Percentiles rank a stretch among this genome's conserved stretches.
Conservation (phyloP, 2,329 filamentous ascomycete genomes). For the Achaetomium macrosporum region DNA sequence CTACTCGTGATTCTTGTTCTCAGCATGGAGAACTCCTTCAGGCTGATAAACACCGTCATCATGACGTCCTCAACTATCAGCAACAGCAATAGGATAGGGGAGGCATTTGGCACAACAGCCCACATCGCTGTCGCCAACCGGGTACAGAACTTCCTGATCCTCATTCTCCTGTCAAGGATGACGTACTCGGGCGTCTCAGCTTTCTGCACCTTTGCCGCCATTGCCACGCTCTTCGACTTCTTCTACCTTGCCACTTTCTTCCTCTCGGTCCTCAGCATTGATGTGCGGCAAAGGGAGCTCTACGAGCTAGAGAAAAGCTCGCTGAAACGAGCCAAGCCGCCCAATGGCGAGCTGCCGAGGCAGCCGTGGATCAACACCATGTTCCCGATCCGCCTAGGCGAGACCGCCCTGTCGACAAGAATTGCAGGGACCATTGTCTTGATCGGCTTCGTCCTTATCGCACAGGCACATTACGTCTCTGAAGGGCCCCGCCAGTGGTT, state of each 20-base stretch:
- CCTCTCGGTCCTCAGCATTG: slow-evolving; percentile 70
- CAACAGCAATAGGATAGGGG: slow-evolving; percentile 63
- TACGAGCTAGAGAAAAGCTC: slow-evolving; percentile 60
- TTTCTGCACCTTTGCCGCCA: slow-evolving; percentile 70
- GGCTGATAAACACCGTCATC: slow-evolving; percentile 72
- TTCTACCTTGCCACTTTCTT: slow-evolving; percentile 78
- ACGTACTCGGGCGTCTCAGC: slow-evolving; percentile 66
- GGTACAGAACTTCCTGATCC: slow-evolving; percentile 60
- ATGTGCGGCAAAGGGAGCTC: slow-evolving; percentile 70
- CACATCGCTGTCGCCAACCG: slow-evolving; percentile 64
- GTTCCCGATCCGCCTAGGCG: slow-evolving; percentile 46
- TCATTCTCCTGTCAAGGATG: slow-evolving; percentile 59
- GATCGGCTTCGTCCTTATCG: slow-evolving; percentile 63
- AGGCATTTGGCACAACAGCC: slow-evolving; percentile 68
- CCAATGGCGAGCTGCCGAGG: slow-evolving; percentile 13
- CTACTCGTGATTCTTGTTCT: slow-evolving; percentile 71
- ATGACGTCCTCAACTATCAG: slow-evolving; percentile 62
- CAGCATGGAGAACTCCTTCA: slow-evolving; percentile 73
- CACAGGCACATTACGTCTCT: slow-evolving; percentile 74
- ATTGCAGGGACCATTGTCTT: slow-evolving; percentile 70
- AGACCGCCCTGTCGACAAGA: slow-evolving; percentile 62
- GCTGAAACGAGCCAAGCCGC: slow-evolving; percentile 34
- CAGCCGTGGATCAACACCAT: slow-evolving; percentile 57
- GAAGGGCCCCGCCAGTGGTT: slow-evolving; percentile 42
- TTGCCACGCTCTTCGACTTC: slow-evolving; percentile 71